Percentiles rank a stretch among this genome's conserved stretches.
These are phyloP conservation scores for Aspergillus sp. DNA, from an alignment of 2,329 filamentous ascomycete species.

Conservation along the genomic window DNA sequence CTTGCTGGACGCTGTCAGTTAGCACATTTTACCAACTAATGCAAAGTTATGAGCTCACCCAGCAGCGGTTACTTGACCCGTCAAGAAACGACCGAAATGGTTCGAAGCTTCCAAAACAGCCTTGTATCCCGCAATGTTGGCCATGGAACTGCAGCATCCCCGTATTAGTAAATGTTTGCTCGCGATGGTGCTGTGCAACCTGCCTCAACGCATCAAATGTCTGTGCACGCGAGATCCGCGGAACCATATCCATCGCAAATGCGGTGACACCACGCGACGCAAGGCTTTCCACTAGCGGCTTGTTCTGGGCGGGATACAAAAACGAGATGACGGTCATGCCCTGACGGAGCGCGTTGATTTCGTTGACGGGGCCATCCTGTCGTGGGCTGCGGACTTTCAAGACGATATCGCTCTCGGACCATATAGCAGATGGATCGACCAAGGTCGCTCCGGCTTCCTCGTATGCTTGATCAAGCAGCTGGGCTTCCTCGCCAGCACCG, in stretches of 20 bases:
- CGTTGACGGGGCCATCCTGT: constrained; percentile 56
- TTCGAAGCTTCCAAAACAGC: constrained; percentile 88
- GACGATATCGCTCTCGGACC: constrained; percentile 73
- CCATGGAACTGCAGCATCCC: constrained; percentile 71
- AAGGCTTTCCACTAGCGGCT: constrained; percentile 69
- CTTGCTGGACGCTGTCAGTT: constrained; percentile 26
- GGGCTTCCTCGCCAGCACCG: constrained; percentile 74
- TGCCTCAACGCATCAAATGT: constrained; percentile 74
- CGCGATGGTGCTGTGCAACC: constrained; percentile 1
- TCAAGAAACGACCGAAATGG: constrained; percentile 82
- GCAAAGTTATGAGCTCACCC: constrained; percentile 49
- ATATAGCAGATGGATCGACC: constrained; percentile 68
- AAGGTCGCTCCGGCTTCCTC: constrained; percentile 74
- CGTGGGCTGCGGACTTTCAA: constrained; percentile 80
- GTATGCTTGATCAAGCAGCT: constrained; percentile 76
- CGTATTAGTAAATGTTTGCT: neutral
- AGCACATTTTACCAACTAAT: constrained; percentile 17
- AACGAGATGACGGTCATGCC: constrained; percentile 78
- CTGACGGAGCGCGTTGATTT: constrained; percentile 66
- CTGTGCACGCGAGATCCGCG: constrained; percentile 83
- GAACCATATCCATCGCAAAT: constrained; percentile 93
- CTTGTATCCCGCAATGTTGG: constrained; percentile 92
- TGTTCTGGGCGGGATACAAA: constrained; percentile 79
- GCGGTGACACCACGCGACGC: constrained; percentile 69
- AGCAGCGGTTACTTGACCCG: constrained; percentile 85